Evolutionary conservation across 306 rosid species (phyloP).

Genomic region (Senna tora): DNA sequence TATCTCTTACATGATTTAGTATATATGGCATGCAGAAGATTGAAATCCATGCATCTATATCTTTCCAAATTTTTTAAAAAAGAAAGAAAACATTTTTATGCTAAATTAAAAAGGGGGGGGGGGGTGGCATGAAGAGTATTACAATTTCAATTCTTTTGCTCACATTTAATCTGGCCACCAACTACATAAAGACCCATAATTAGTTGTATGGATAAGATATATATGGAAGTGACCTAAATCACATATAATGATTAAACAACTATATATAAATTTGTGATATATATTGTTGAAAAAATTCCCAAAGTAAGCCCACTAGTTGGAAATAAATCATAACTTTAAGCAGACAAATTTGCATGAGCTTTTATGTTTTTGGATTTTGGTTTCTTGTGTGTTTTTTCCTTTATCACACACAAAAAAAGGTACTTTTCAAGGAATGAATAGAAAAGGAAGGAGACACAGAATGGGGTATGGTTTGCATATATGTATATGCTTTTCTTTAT

Average conservation of each 20-base stretch:
- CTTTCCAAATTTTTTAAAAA: too few species aligned
- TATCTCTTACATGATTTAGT: too few species aligned
- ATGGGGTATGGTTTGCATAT: conserved; percentile 30
- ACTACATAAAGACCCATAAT: too few species aligned
- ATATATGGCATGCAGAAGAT: too few species aligned
- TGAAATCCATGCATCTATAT: too few species aligned
- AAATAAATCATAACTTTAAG: conserved; percentile 8
- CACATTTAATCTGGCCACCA: too few species aligned
- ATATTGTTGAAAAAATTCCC: neutral
- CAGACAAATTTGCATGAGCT: neutral
- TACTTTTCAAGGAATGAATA: conserved; percentile 10
- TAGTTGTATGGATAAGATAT: too few species aligned
- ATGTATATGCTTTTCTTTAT: neutral
- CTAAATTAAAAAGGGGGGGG: too few species aligned
- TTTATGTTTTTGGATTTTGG: neutral
- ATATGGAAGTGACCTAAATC: neutral
- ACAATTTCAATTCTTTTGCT: too few species aligned
- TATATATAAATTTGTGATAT: neutral
- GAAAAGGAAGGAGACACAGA: conserved; percentile 9
- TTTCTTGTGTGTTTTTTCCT: neutral
- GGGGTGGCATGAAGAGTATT: too few species aligned
- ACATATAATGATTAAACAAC: neutral
- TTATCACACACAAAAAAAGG: neutral
- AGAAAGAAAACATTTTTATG: too few species aligned
- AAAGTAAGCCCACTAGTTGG: neutral